phyloP scores from a whole-genome alignment of 169 alveolate species.

The Eimeria mitis region DNA sequence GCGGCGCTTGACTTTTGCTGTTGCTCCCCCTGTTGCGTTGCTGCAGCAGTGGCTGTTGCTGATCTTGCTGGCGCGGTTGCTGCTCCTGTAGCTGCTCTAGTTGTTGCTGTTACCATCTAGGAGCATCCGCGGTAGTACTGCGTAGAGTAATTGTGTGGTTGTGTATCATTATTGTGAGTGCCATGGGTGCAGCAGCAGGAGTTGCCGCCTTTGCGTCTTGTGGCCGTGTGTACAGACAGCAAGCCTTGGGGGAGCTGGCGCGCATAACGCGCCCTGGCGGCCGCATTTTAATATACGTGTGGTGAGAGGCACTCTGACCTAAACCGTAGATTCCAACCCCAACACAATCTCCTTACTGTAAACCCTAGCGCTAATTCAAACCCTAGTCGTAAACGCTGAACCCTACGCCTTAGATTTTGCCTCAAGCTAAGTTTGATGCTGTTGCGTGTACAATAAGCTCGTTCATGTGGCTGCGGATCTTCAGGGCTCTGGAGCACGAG shows the following conservation, averaged over 20 bases:
- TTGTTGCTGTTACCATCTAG: background rate
- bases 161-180: background rate
- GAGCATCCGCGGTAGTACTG: background rate
- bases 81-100: background rate
- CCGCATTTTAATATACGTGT: constrained; percentile 91
- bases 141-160: background rate
- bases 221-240: constrained; percentile 74
- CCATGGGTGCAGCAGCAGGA: background rate
- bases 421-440: background rate
- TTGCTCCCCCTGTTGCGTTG: background rate
- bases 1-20: background rate
- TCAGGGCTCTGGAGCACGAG: constrained; percentile 90
- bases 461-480: constrained; percentile 75
- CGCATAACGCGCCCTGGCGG: constrained; percentile 93
- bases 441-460: background rate
- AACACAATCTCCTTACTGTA: background rate
- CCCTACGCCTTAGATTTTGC: background rate
- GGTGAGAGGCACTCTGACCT: constrained; percentile 84
- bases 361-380: background rate
- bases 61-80: background rate
- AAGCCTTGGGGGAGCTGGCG: constrained; percentile 89
- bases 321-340: background rate
- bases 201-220: background rate
- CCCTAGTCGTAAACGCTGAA: background rate
- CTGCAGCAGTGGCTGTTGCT: background rate